These are phyloP conservation scores for Chrysosporium queenslandicum DNA, from an alignment of 2,329 filamentous ascomycete species.

Conservation along the genomic window DNA sequence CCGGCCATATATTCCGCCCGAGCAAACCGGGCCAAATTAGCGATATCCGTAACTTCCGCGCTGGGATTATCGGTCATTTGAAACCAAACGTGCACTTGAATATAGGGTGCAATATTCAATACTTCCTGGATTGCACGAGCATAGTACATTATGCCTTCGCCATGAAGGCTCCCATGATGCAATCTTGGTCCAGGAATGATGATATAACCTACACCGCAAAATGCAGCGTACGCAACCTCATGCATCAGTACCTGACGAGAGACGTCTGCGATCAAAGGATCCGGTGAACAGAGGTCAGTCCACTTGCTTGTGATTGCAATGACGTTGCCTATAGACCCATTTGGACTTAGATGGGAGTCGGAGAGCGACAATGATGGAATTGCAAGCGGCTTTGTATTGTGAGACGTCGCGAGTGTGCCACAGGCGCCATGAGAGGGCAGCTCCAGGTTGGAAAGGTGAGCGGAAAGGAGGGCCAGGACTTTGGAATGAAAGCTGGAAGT, in stretches of 20 bases:
- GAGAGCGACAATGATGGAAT: slow-evolving; percentile 34
- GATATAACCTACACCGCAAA: slow-evolving; percentile 79
- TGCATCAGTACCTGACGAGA: slow-evolving; percentile 83
- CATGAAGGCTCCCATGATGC: slow-evolving; percentile 45
- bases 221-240: slow-evolving; percentile 89
- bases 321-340: slow-evolving; percentile 70
- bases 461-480: slow-evolving; percentile 45
- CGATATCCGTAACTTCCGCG: slow-evolving; percentile 39
- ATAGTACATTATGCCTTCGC: slow-evolving; percentile 57
- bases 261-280: slow-evolving; percentile 73
- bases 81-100: slow-evolving; percentile 70
- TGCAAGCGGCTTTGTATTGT: slow-evolving; percentile 32
- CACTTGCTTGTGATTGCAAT: slow-evolving; percentile 76
- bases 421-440: slow-evolving; percentile 26
- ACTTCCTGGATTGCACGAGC: slow-evolving; percentile 75
- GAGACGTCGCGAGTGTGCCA: slow-evolving; percentile 33
- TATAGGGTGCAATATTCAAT: slow-evolving; percentile 60
- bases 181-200: slow-evolving; percentile 68
- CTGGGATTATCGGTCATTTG: slow-evolving; percentile 70
- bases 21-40: slow-evolving; percentile 36
- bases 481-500: slow-evolving; percentile 51
- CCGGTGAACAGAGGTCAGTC: slow-evolving; percentile 78
- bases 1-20: slow-evolving; percentile 32
- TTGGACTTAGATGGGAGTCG: slow-evolving; percentile 58
- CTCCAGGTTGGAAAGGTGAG: slow-evolving; percentile 41